Evolutionary conservation across 2,329 filamentous ascomycete genomes (phyloP).

Genomic region (Teratosphaeriaceae sp.): DNA sequence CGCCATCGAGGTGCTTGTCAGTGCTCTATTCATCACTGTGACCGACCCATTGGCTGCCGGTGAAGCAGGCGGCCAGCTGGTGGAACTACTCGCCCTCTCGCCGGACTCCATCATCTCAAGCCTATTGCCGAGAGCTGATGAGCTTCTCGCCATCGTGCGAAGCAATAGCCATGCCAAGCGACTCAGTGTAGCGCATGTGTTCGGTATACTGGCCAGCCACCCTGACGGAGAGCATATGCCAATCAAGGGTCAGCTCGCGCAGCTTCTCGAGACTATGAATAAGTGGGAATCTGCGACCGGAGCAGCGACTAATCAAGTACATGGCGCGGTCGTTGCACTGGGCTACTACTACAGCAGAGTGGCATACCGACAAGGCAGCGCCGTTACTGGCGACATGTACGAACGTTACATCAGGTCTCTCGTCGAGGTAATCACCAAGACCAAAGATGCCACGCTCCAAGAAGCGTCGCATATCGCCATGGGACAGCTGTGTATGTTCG

Average conservation of each 20-base stretch:
- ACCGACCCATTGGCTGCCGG: conserved; percentile 27
- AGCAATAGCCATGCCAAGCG: conserved; percentile 68
- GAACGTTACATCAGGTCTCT: conserved; percentile 39
- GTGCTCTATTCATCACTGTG: conserved; percentile 19
- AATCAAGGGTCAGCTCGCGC: conserved; percentile 38
- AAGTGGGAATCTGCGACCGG: conserved; percentile 56
- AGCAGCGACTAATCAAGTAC: conserved; percentile 51
- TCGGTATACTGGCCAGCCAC: conserved; percentile 72
- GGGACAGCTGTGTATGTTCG: conserved; percentile 56
- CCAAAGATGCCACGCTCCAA: conserved; percentile 51
- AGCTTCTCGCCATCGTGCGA: conserved; percentile 54
- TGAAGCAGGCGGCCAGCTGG: conserved; percentile 28
- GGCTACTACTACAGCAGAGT: conserved; percentile 53
- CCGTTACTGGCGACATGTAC: conserved; percentile 4
- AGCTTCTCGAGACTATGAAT: conserved; percentile 28
- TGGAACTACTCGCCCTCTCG: conserved; percentile 50
- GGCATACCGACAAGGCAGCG: conserved; percentile 39
- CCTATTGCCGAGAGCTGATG: conserved; percentile 43
- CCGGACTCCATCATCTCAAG: conserved; percentile 47
- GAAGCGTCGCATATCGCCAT: conserved; percentile 53
- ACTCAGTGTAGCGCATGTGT: conserved; percentile 58
- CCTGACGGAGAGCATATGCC: conserved; percentile 32
- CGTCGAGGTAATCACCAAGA: conserved; percentile 46
- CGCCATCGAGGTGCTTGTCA: conserved; percentile 19
- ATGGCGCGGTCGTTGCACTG: conserved; percentile 54